Base-by-base conservation (phyloP, 129 eudicot species). In the Heracleum sosnowskyi region DNA sequence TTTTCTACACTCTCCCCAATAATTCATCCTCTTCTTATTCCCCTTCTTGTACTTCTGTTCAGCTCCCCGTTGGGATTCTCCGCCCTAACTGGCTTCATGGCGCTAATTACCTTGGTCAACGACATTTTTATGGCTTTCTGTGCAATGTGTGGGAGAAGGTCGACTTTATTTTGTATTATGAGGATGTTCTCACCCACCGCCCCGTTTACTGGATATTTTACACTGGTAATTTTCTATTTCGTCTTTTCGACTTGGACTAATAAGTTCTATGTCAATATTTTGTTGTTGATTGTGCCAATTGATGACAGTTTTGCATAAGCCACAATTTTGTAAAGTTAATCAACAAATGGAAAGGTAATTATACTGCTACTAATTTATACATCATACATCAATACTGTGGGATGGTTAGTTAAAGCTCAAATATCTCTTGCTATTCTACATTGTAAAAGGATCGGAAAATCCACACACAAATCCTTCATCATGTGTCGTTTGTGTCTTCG, bases 31-130 rank as follows among this genome's bases (percentile, higher is more conserved):
- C 53, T 41, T 66, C 81, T 69, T 66, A 57, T 60, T 69, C 77
- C n/a, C 53, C 75, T 26, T 63, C 13, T 36, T 89, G 91, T 79
- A 10, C 80, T 20, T 77, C 86, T 1, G 47, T 77, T 4, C 86
- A 83, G 66, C 62, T 89, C 16, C 85, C 76, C 1, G 92, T 91
- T 13, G 96, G 98, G 22, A 90, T 95, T 37, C 88, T 95, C 35
- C 88, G 93, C 2, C 98, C 98, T 17, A 81, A 91, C 81, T 95
- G 97, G 94, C 94, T 95, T 2, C 87, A 91, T 24, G 96, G 96
- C 9, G 96, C 96, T 28, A 85, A 47, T 34, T 91, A 91, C 41
- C 24, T 91, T 17, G 98, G 98, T 28, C 96, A 90, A 79, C 84
- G 73, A 0, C 17, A 40, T 1, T 69, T 87, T 7, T 88, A 89